Evolutionary conservation across 2,329 filamentous ascomycete species (phyloP).

Genomic region (Tolypocladium inflatum): DNA sequence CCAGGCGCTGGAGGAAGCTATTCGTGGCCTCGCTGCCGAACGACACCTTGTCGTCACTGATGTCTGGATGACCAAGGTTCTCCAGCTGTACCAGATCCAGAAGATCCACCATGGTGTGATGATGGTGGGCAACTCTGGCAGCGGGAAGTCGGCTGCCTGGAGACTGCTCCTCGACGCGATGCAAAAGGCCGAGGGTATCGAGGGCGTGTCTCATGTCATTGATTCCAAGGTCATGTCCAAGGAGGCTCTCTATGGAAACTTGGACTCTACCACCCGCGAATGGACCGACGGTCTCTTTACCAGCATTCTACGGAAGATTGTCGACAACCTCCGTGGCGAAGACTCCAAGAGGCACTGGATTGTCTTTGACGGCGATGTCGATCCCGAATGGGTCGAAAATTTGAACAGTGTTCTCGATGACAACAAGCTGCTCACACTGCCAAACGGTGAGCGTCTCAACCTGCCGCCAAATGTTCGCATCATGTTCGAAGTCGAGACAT

Average conservation of each 20-base stretch:
- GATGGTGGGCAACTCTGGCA: constrained; percentile 99
- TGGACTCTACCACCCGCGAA: constrained; percentile 94
- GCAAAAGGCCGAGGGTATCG: constrained; percentile 80
- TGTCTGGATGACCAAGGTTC: constrained; percentile 92
- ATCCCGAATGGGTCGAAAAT: constrained; percentile 99
- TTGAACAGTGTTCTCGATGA: constrained; percentile 98
- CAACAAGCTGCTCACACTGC: constrained; percentile 93
- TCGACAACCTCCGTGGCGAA: constrained; percentile 96
- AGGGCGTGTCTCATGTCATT: constrained; percentile 94
- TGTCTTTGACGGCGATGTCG: constrained; percentile 96
- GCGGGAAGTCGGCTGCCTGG: constrained; percentile 95
- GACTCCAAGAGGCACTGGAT: constrained; percentile 98
- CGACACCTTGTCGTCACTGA: constrained; percentile 85
- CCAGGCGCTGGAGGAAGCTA: constrained; percentile 67
- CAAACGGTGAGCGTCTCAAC: constrained; percentile 95
- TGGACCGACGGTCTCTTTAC: constrained; percentile 99
- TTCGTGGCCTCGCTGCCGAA: constrained; percentile 73
- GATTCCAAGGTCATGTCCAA: constrained; percentile 99
- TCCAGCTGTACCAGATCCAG: constrained; percentile 97
- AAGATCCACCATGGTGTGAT: constrained; percentile 98
- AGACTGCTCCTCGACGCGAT: constrained; percentile 83
- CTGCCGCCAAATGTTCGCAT: constrained; percentile 91
- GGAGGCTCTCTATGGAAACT: constrained; percentile 87
- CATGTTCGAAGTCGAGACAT: constrained; percentile 98
- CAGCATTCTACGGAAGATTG: constrained; percentile 94